Conservation (phyloP, 2,329 filamentous ascomycete genomes). For the Sporothrix pseudoabietina region DNA sequence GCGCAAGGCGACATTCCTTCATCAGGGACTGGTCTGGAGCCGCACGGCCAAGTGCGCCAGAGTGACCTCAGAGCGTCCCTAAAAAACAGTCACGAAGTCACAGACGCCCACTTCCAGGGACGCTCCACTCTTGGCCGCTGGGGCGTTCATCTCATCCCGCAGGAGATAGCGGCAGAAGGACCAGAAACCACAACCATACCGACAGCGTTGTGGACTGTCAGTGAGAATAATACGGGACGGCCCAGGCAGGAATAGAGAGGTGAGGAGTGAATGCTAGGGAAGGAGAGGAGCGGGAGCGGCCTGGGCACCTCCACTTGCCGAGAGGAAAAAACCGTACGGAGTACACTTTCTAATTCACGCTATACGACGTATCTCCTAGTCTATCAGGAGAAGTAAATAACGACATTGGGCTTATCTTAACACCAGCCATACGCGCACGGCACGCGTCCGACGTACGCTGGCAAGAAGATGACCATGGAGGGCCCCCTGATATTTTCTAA, state of each 20-base stretch:
- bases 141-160: background rate
- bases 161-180: slow-evolving; percentile 1
- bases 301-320: background rate
- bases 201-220: background rate
- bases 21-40: no score
- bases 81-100: background rate
- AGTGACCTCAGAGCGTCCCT: background rate
- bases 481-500: no score
- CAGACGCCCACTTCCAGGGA: background rate
- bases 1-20: background rate
- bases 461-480: no score
- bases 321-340: background rate
- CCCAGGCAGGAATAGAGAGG: background rate
- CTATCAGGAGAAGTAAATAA: slow-evolving; percentile 9
- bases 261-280: background rate
- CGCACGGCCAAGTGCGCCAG: background rate
- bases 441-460: background rate
- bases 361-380: background rate
- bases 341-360: background rate
- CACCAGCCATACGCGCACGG: background rate
- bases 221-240: background rate
- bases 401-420: background rate
- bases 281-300: background rate
- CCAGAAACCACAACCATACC: background rate
- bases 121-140: slow-evolving; percentile 10